Conservation (phyloP, 2,329 filamentous ascomycete species). For the Venturia aucupariae region DNA sequence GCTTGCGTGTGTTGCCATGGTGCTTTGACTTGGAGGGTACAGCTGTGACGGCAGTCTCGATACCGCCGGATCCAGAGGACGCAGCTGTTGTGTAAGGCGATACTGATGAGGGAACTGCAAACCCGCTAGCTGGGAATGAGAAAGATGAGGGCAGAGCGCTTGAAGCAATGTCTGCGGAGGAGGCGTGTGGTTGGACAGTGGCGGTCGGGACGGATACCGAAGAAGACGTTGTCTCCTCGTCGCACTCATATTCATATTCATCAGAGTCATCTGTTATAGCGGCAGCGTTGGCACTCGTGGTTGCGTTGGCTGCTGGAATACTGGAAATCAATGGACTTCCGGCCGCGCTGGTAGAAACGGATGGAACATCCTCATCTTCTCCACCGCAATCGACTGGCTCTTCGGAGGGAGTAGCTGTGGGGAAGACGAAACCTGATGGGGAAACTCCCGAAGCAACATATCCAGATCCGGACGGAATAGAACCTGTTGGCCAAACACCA, state of each 20-base stretch:
- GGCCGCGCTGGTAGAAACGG: background rate
- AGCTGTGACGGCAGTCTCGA: background rate
- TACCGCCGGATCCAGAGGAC: background rate
- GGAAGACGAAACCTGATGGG: background rate
- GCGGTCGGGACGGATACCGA: background rate
- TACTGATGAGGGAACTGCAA: background rate
- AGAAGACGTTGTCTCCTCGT: background rate
- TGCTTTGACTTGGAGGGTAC: background rate
- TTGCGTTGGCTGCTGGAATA: background rate
- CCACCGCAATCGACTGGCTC: background rate
- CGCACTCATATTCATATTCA: background rate
- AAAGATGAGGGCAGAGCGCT: background rate
- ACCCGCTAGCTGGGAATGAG: background rate
- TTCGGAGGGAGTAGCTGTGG: background rate
- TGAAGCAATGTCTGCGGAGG: background rate
- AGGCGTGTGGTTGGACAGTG: background rate
- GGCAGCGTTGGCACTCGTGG: background rate
- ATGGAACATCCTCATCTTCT: background rate
- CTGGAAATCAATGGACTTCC: background rate
- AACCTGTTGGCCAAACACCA: background rate
- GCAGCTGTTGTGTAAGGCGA: background rate
- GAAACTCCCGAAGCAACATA: background rate
- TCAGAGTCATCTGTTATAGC: background rate
- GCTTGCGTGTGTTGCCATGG: background rate
- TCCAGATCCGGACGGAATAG: background rate